These are phyloP conservation scores for Graphilbum fragrans DNA, from an alignment of 2,329 filamentous ascomycete genomes.

Conservation along the genomic window DNA sequence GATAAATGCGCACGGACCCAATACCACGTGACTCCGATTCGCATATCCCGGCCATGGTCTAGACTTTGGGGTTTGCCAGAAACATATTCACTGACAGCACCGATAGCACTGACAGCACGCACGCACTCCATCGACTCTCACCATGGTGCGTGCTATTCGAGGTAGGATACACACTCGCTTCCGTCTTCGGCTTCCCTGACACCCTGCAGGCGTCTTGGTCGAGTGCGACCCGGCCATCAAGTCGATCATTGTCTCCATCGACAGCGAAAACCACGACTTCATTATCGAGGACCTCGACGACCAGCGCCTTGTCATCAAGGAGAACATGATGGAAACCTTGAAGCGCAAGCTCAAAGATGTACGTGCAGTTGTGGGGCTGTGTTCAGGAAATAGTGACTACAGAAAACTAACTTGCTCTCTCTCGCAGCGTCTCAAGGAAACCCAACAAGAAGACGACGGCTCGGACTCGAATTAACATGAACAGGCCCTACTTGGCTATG, in stretches of 20 bases:
- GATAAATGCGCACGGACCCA: too few relatives aligned
- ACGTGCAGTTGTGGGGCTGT: conserved; percentile 11
- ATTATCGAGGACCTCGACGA: conserved; percentile 76
- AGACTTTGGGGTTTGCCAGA: too few relatives aligned
- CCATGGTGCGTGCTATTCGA: conserved; percentile 12
- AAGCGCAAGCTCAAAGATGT: conserved; percentile 60
- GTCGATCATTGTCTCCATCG: conserved; percentile 69
- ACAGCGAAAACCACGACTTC: conserved; percentile 56
- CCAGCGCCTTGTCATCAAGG: conserved; percentile 62
- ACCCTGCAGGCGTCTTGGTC: conserved; percentile 50
- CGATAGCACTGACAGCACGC: too few relatives aligned
- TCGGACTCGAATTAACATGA: conserved; percentile 11
- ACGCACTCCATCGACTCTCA: background rate
- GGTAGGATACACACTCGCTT: conserved; percentile 1
- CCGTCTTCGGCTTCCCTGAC: background rate
- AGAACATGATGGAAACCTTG: conserved; percentile 55
- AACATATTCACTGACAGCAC: too few relatives aligned
- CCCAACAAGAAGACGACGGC: conserved; percentile 18
- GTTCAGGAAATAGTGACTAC: too few relatives aligned
- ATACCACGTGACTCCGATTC: too few relatives aligned
- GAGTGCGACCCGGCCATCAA: conserved; percentile 82
- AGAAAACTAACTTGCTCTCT: background rate
- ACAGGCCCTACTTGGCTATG: background rate
- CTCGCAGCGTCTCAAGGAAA: conserved; percentile 18
- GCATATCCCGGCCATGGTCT: too few relatives aligned